Base-by-base conservation (phyloP, 331 rosid genomes). In the Malus hybrid region DNA sequence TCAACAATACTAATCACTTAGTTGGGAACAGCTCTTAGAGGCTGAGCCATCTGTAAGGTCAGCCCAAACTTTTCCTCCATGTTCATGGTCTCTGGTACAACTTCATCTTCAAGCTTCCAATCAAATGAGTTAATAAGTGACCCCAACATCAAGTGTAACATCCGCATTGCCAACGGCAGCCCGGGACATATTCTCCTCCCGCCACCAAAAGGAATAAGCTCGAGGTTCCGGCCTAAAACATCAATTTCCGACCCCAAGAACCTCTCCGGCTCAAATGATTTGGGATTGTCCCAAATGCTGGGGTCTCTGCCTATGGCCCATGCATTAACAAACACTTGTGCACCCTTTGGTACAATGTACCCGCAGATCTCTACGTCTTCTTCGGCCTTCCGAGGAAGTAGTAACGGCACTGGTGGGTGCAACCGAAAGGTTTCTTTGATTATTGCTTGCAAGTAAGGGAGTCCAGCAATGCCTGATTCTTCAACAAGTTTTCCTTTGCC, bases 111-210 rank as follows among this genome's bases (percentile, higher is more conserved):
- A 6, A 80, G 72, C 77, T 65, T 65, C 84, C 84, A 80, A 52
- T 75, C 80, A 71, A 42, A 80, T 34, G 20, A 63, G 56, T 80
- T 65, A 2, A 80, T 7, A 7, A 80, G 73, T n/a, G 70, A 80
- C 14, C 77, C 77, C 56, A 80, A 56, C 70, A 80, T 80, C 57
- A 80, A 70, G 28, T 55, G 70, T 29, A 80, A 4, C 80, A 80
- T 75, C 24, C 80, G 42, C 69, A 55, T 29, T 2, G 84, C 84
- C 84, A 80, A 44, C 4, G 70, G 77, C 65, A 44, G 33, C 1
- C 84, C 84, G 3, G 84, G 80, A 15, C 80, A 80, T 18, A 76
- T 75, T 24, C 84, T 63, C 44, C 80, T 60, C 4, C 80, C 84
- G 2, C 77, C 73, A 0, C 84, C 85, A 65, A 81, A 81, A 2